Base-by-base conservation (phyloP, 192 early-diverging fungal species). In the Spinellus fusiger region DNA sequence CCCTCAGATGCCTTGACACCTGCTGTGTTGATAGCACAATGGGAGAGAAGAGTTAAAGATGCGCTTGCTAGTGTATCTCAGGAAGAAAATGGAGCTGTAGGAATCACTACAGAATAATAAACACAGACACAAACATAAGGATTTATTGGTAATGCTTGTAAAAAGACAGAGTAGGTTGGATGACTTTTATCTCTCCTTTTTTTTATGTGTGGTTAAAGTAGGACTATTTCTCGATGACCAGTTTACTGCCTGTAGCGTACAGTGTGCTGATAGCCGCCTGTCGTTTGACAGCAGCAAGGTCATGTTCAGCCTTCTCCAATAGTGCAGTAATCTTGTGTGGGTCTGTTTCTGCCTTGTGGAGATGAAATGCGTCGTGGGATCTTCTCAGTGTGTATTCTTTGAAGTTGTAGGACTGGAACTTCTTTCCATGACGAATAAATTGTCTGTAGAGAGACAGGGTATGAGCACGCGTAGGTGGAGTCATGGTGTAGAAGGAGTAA, bases 361-460 rank as follows among this genome's bases (percentile, higher is more conserved):
- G 73, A 46, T 80, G 82, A 81, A 94, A 96, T 26, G 84, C 82
- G 76, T 96, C 92, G 53, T 78, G 76, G 20, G 89, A 78, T 31
- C 90, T 81, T 38, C 92, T 88, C 59, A 86, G 72, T 55, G 90
- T 87, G 71, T 94, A 96, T 66, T 88, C 79, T 52, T 88, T 83
- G 74, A 92, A 96, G 83, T 93, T 94, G 85, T 96, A 93, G 64
- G 81, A 79, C 28, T 84, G 71, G 61, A 92, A 96, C 15, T 76
- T 80, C 59, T 83, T 81, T 4, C 88, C 81, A 40, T 86, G 78
- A 48, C 88, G 84, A 18, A 93, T 80, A 61, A 93, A 81, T 16
- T 73, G 74, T 44, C 89, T 88, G 68, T 93, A 94, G 12, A 94
- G 87, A 26, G 73, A 68, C 5, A 96, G 71, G 26, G 90, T 73